Base-by-base conservation (phyloP, 805 yeast genomes). In the Ogataea neopini region DNA sequence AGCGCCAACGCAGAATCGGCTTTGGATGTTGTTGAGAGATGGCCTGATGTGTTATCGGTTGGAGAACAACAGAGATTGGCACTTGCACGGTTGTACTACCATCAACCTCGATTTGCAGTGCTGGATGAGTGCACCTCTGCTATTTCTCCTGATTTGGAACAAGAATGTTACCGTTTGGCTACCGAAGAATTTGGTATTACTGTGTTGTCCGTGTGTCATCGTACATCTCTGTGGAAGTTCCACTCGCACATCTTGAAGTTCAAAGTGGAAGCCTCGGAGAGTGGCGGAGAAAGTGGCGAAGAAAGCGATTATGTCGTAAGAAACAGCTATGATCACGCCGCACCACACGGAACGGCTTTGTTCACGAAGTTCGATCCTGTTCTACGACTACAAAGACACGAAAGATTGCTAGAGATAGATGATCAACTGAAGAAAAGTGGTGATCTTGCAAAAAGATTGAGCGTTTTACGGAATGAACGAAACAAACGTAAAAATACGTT, bases 91-190 rank as follows among this genome's bases (percentile, higher is more conserved):
- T 74, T 91, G 67, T 91, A 87, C 62, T 91, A 90, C 63, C 97
- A 91, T 66, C 77, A 78, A 59, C 98, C 98, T 1, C 86, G 82
- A 65, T 91, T 90, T 74, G 98, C 98, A 0, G 96, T 91, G 20
- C 72, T 91, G 54, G 98, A 91, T 69, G 98, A 91, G 71, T 91
- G 97, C 67, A 91, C 98, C 0, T 88, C 96, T 3, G 92, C 96
- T 1, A 96, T 91, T 2, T 84, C 97, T 0, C 88, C 94, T 9
- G 87, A 86, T 50, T 84, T 90, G 81, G 98, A 91, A 63, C 88
- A 86, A 52, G 81, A 84, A 58, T 90, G 92, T 88, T 91, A 91
- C 61, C 68, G 81, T 43, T 85, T 86, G 59, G 96, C 97, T 0
- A 69, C 59, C 7, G 87, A 86, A 62, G 72, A 75, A 14, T 72